phyloP scores from a whole-genome alignment of 2,329 filamentous ascomycete genomes.

The Colletotrichum sp. region DNA sequence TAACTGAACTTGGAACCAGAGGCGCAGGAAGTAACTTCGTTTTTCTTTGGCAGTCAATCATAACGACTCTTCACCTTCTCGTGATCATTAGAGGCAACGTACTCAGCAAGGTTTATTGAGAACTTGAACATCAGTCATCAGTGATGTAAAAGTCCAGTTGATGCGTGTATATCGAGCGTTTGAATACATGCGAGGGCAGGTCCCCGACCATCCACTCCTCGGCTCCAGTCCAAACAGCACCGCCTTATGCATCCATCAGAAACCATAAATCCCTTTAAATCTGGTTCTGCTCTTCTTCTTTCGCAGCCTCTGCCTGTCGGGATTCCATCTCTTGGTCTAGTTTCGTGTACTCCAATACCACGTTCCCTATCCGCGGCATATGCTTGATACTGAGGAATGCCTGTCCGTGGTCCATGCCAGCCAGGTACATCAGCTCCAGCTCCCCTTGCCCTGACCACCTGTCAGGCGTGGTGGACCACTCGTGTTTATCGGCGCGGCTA shows the following conservation, averaged over 20 bases:
- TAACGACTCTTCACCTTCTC: too few species aligned
- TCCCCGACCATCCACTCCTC: constrained; percentile 8
- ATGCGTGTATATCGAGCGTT: too few species aligned
- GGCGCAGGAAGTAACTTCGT: too few species aligned
- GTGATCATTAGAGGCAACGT: too few species aligned
- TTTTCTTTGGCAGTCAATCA: too few species aligned
- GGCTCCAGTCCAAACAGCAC: too few species aligned
- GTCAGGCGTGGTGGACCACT: constrained; percentile 17
- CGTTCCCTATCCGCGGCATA: constrained; percentile 12
- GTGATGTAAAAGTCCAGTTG: too few species aligned
- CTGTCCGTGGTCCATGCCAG: constrained; percentile 29
- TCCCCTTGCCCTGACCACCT: constrained; percentile 27
- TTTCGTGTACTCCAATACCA: constrained; percentile 11
- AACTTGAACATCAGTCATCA: too few species aligned
- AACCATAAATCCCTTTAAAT: not conserved
- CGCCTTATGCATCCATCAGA: too few species aligned
- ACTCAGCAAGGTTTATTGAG: too few species aligned
- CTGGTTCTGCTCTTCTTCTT: constrained; percentile 10
- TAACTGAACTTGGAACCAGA: too few species aligned
- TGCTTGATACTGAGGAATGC: constrained; percentile 14
- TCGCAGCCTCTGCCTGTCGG: not conserved
- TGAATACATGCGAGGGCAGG: not conserved
- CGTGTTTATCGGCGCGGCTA: constrained; percentile 15
- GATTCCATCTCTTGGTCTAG: not conserved
- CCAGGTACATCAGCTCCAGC: constrained; percentile 29